Evolutionary conservation across 768 basidiomycete species (phyloP), one percentile per base, ranked within the genome.

Genomic region (Rhizopogon vulgaris): DNA sequence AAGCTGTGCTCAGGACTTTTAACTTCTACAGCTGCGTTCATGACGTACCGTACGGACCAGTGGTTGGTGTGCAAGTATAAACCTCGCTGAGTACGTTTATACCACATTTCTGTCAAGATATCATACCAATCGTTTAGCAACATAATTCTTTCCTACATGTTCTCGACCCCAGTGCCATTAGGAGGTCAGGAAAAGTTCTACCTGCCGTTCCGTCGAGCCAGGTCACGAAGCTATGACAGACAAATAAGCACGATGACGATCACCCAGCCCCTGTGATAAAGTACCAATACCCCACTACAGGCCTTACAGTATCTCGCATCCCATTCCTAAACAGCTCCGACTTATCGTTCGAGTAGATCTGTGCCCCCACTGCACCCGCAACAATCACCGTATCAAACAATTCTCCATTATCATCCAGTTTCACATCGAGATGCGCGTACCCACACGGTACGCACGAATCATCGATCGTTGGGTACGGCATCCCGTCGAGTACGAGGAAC

Each of bases 271-370:
- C 37, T 15, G 37, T 38, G 15, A 47, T 28, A 34, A 70, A 59
- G 46, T 63, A 58, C 69, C 69, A 70, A 67, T 67, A 70, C 12
- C 59, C 69, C 25, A 57, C 53, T 14, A 70, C 52, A 1, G 69
- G 69, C 41, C 56, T 56, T 15, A 69, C 61, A 3, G 62, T 70
- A 47, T 70, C 69, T 52, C 66, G 56, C 53, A 61, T 40, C 15
- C 69, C 69, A 17, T 64, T 63, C 28, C 61, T 53, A 51, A 66
- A 69, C 47, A 70, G 40, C 41, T 66, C 60, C 12, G 60, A 58
- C 53, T 64, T 65, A 46, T 60, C 65, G 18, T 60, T 64, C 32
- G 58, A 68, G 41, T 62, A 68, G n/a, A 67, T 67, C 50, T 66
- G 66, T 27, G 62, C 51, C 1, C 69, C 69, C 2, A 69, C 51